A percentile compares a stretch with the other conserved stretches of the same genome.
Evolutionary conservation across 176 grass and related monocot species (phyloP).

Genomic region (Areca catechu): DNA sequence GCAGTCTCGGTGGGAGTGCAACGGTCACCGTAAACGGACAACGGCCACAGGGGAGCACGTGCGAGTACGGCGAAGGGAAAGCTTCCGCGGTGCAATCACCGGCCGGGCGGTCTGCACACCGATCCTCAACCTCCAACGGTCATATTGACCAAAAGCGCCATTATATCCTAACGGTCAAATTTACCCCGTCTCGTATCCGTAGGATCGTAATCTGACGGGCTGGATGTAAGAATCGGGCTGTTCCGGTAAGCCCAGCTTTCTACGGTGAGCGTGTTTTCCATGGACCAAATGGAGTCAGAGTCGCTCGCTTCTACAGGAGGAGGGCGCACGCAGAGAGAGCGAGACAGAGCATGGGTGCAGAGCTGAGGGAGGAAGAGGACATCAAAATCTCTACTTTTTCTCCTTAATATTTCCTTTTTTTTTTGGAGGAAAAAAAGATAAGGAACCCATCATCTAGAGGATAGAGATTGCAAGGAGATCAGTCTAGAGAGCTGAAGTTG

Average conservation of each 20-base stretch:
- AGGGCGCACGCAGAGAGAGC: too few species aligned
- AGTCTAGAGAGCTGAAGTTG: too few species aligned
- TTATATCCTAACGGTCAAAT: slow-evolving; percentile 61
- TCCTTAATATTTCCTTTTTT: neutral
- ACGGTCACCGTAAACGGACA: slow-evolving; percentile 6
- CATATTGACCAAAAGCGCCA: slow-evolving; percentile 37
- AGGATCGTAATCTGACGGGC: slow-evolving; percentile 32
- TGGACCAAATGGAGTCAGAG: neutral
- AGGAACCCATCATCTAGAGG: too few species aligned
- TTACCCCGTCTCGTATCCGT: slow-evolving; percentile 23
- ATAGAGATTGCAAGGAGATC: too few species aligned
- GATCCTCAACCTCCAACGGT: slow-evolving; percentile 44
- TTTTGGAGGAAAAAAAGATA: too few species aligned
- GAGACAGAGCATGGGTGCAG: neutral
- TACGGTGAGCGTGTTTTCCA: slow-evolving; percentile 20
- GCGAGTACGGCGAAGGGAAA: slow-evolving; percentile 19
- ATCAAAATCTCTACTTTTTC: neutral
- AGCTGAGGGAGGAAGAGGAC: neutral
- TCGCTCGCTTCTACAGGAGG: neutral
- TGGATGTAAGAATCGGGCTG: neutral
- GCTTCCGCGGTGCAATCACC: neutral
- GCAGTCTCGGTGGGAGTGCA: neutral
- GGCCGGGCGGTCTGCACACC: slow-evolving; percentile 9
- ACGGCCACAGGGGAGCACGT: slow-evolving; percentile 33
- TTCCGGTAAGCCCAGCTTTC: slow-evolving; percentile 25